Conservation (phyloP, 2,329 filamentous ascomycete species). For the Aspergillus glaucus region DNA sequence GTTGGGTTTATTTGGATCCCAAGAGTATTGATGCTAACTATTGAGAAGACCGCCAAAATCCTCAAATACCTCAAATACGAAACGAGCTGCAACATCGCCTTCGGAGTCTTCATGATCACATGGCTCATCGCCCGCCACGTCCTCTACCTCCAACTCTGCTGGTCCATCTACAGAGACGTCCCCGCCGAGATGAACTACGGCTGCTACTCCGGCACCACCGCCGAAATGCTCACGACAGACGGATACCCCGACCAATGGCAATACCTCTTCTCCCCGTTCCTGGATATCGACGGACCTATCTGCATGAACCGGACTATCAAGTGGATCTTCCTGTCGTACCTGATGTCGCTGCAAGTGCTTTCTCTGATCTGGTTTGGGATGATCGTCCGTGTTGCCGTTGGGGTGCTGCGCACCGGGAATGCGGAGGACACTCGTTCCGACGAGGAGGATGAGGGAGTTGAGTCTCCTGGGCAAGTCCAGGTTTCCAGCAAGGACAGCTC, state of each 20-base stretch:
- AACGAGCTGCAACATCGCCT: conserved; percentile 70
- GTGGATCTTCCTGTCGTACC: conserved; percentile 67
- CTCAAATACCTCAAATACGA: conserved; percentile 81
- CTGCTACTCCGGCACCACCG: conserved; percentile 58
- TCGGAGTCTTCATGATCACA: conserved; percentile 75
- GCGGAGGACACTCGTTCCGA: conserved; percentile 86
- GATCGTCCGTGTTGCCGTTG: conserved; percentile 76
- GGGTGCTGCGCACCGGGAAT: conserved; percentile 65
- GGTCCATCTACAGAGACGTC: conserved; percentile 68
- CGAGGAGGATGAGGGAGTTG: conserved; percentile 62
- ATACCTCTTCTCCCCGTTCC: conserved; percentile 69
- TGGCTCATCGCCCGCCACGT: conserved; percentile 84
- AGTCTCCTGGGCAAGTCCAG: conserved; percentile 32
- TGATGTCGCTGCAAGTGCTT: conserved; percentile 72
- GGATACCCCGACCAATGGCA: conserved; percentile 41
- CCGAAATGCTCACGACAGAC: conserved; percentile 27
- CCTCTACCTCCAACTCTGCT: conserved; percentile 71
- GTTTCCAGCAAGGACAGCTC: conserved; percentile 17
- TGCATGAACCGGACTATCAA: conserved; percentile 73
- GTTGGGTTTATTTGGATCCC: conserved; percentile 24
- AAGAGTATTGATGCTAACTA: conserved; percentile 6
- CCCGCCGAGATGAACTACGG: conserved; percentile 58
- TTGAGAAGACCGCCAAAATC: conserved; percentile 71
- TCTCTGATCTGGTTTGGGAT: conserved; percentile 84
- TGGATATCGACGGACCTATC: conserved; percentile 63